Percentiles rank a stretch among this genome's conserved stretches.
These are phyloP conservation scores for Selaginella moellendorffii DNA, from an alignment of 75 land plant genomes.

Conservation along the genomic window DNA sequence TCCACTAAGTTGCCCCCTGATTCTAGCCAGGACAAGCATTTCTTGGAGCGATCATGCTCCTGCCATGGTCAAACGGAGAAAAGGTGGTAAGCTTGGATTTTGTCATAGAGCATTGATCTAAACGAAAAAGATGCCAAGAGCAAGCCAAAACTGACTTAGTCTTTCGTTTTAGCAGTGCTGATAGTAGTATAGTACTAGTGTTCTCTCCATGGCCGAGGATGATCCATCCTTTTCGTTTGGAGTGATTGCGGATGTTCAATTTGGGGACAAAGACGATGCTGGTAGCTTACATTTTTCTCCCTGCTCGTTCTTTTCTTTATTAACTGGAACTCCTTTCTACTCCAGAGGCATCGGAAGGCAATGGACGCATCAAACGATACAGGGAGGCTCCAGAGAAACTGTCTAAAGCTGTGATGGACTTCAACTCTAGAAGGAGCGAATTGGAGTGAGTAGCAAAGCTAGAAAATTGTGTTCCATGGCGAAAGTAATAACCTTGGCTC, in stretches of 20 bases:
- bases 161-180: too few species aligned
- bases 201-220: too few species aligned
- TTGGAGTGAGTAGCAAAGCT: not conserved
- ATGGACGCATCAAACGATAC: conserved; percentile 12
- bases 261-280: conserved; percentile 7
- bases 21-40: too few species aligned
- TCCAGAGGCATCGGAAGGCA: not conserved
- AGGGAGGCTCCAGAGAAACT: conserved; percentile 11
- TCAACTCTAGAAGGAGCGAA: not conserved
- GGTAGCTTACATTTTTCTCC: conserved; percentile 2
- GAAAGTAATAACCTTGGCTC: not conserved
- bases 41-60: too few species aligned
- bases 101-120: too few species aligned
- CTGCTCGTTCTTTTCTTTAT: not conserved
- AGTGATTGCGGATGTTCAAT: conserved; percentile 17
- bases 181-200: too few species aligned
- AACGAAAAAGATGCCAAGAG: too few species aligned
- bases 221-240: conserved; percentile 15
- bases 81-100: too few species aligned
- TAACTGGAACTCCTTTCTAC: too few species aligned
- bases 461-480: not conserved
- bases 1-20: too few species aligned
- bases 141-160: too few species aligned
- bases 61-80: too few species aligned
- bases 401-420: conserved; percentile 1